Evolutionary conservation across 2,329 filamentous ascomycete genomes (phyloP).

Genomic region (Elsinoe fawcettii): DNA sequence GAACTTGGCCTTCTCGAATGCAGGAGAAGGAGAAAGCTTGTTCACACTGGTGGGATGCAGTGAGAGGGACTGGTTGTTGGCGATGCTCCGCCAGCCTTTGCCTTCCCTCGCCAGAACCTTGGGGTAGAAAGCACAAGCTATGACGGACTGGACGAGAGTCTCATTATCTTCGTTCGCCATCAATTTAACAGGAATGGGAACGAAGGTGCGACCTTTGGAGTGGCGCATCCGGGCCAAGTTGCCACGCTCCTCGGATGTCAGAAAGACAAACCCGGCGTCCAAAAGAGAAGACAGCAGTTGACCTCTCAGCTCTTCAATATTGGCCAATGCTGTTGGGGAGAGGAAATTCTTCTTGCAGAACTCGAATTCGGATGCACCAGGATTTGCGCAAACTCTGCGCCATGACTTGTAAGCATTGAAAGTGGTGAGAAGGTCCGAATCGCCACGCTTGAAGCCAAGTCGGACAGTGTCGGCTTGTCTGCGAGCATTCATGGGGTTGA

Average conservation of each 20-base stretch:
- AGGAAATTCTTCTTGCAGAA: slow-evolving; percentile 96
- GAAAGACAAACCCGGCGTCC: slow-evolving; percentile 72
- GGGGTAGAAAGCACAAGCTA: slow-evolving; percentile 93
- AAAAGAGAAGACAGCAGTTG: slow-evolving; percentile 79
- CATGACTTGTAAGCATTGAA: slow-evolving; percentile 91
- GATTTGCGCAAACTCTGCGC: slow-evolving; percentile 70
- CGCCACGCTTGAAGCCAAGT: slow-evolving; percentile 69
- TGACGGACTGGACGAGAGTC: slow-evolving; percentile 66
- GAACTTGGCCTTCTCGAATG: slow-evolving; percentile 56
- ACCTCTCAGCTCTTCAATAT: slow-evolving; percentile 92
- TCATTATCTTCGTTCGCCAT: slow-evolving; percentile 76
- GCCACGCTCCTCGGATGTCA: slow-evolving; percentile 65
- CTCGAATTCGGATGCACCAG: slow-evolving; percentile 66
- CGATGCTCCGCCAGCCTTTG: slow-evolving; percentile 82
- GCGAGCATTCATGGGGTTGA: slow-evolving; percentile 75
- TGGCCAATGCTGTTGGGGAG: slow-evolving; percentile 75
- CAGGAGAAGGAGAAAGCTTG: slow-evolving; percentile 39
- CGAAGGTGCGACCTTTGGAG: slow-evolving; percentile 63
- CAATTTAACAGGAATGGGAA: slow-evolving; percentile 68
- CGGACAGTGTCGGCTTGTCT: slow-evolving; percentile 74
- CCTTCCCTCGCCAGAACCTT: slow-evolving; percentile 78
- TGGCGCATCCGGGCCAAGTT: slow-evolving; percentile 62
- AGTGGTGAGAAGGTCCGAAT: slow-evolving; percentile 85
- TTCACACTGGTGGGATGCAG: slow-evolving; percentile 87
- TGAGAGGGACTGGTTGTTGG: slow-evolving; percentile 85